Evolutionary conservation across 805 yeast genomes (phyloP).

Genomic region (Ogataea dorogensis): DNA sequence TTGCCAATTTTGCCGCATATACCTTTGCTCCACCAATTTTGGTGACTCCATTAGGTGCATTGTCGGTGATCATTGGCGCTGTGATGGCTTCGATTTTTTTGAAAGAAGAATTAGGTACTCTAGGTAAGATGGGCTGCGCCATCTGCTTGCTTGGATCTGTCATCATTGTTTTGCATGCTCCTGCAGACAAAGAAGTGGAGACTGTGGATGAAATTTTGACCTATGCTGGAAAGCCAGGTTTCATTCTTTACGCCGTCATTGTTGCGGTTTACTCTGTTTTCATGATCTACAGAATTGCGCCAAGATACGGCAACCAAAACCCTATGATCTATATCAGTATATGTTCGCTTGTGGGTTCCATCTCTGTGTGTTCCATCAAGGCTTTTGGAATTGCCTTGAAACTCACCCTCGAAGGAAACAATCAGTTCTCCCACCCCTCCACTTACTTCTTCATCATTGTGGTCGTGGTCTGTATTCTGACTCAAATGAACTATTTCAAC

Average conservation of each 20-base stretch:
- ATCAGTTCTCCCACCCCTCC: constrained; percentile 81
- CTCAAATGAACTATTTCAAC: constrained; percentile 93
- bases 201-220: constrained; percentile 85
- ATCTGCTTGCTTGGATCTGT: constrained; percentile 86
- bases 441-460: constrained; percentile 79
- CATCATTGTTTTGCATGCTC: constrained; percentile 86
- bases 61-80: constrained; percentile 89
- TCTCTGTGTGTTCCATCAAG: constrained; percentile 87
- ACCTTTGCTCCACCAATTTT: constrained; percentile 93
- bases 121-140: constrained; percentile 92
- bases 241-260: constrained; percentile 58
- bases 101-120: constrained; percentile 80
- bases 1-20: constrained; percentile 92
- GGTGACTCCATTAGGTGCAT: constrained; percentile 90
- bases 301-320: constrained; percentile 71
- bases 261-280: constrained; percentile 70
- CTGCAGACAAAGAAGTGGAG: constrained; percentile 85
- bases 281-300: constrained; percentile 83
- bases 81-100: constrained; percentile 81
- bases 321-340: constrained; percentile 90
- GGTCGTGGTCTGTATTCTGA: constrained; percentile 76
- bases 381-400: constrained; percentile 92
- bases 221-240: constrained; percentile 78
- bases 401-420: constrained; percentile 78
- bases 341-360: constrained; percentile 87